Percentiles rank a stretch among this genome's conserved stretches.
These are phyloP conservation scores for Xylaria sp. DNA, from an alignment of 2,329 filamentous ascomycete genomes.

Conservation along the genomic window DNA sequence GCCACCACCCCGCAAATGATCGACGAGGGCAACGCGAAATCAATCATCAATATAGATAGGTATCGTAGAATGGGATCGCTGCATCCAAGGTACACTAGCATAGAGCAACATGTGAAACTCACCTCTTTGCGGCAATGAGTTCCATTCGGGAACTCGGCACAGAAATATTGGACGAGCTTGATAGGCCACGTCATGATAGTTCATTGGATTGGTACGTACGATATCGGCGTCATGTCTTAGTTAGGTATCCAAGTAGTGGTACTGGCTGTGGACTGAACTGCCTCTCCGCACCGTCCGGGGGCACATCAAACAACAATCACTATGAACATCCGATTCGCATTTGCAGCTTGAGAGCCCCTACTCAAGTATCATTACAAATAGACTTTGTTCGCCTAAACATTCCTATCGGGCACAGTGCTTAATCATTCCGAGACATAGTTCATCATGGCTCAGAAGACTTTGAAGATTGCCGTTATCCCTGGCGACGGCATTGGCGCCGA, in stretches of 20 bases:
- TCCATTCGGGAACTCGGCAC: background rate
- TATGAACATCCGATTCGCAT: background rate
- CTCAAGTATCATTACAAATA: background rate
- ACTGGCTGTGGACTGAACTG: background rate
- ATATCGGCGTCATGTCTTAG: slow-evolving; percentile 1
- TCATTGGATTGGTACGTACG: background rate
- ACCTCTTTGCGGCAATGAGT: background rate
- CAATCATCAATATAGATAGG: too few species aligned
- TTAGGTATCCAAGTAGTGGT: background rate
- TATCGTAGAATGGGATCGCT: too few species aligned
- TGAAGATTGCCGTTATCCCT: slow-evolving; percentile 69
- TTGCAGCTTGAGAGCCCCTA: background rate
- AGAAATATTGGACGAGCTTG: background rate
- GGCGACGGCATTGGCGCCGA: slow-evolving; percentile 77
- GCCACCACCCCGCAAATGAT: too few species aligned
- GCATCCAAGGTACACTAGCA: background rate
- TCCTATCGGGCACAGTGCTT: background rate
- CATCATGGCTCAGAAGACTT: slow-evolving; percentile 8
- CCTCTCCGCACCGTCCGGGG: background rate
- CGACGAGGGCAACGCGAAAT: too few species aligned
- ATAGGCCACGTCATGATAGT: background rate
- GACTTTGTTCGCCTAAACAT: background rate
- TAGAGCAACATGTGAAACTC: background rate
- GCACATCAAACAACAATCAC: background rate
- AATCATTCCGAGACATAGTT: background rate